Percentiles rank a stretch among this genome's conserved stretches.
phyloP scores from a whole-genome alignment of 139 green algal species.

The Bryopsis sp. region DNA sequence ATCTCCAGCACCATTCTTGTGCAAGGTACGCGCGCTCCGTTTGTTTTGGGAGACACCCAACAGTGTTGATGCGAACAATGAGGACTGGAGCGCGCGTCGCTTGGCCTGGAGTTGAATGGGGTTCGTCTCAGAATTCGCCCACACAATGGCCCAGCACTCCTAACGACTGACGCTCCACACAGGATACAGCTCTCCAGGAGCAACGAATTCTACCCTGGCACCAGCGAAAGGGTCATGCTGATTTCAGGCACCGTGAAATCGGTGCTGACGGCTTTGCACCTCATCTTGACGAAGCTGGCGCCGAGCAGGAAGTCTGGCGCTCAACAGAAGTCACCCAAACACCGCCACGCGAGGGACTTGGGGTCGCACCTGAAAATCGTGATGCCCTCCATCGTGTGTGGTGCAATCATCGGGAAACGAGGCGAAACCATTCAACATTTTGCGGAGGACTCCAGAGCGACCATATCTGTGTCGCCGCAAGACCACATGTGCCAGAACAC shows the following conservation, averaged over 20 bases:
- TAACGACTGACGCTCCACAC: not conserved
- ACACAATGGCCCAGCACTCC: too few species aligned
- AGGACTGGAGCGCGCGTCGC: slow-evolving; percentile 26
- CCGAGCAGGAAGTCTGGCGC: not conserved
- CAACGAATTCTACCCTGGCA: slow-evolving; percentile 51
- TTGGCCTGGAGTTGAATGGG: too few species aligned
- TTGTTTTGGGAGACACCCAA: not conserved
- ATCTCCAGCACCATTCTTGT: slow-evolving; percentile 33
- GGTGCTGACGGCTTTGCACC: slow-evolving; percentile 43
- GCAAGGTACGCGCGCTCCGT: not conserved
- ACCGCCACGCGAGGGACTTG: not conserved
- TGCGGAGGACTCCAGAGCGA: slow-evolving; percentile 57
- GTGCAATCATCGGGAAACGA: slow-evolving; percentile 69
- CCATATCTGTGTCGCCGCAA: slow-evolving; percentile 56
- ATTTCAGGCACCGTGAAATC: slow-evolving; percentile 39
- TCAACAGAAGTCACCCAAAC: not conserved
- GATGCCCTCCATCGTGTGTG: slow-evolving; percentile 63
- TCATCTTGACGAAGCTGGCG: slow-evolving; percentile 41
- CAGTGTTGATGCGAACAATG: not conserved
- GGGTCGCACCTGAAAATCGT: slow-evolving; percentile 45
- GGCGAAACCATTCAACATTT: slow-evolving; percentile 69
- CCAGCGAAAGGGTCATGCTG: slow-evolving; percentile 43
- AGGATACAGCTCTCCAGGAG: slow-evolving; percentile 46
- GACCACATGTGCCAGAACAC: slow-evolving; percentile 17
- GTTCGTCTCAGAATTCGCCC: too few species aligned